Evolutionary conservation across 768 basidiomycete species (phyloP).

Genomic region (Panaeolus papilionaceus): DNA sequence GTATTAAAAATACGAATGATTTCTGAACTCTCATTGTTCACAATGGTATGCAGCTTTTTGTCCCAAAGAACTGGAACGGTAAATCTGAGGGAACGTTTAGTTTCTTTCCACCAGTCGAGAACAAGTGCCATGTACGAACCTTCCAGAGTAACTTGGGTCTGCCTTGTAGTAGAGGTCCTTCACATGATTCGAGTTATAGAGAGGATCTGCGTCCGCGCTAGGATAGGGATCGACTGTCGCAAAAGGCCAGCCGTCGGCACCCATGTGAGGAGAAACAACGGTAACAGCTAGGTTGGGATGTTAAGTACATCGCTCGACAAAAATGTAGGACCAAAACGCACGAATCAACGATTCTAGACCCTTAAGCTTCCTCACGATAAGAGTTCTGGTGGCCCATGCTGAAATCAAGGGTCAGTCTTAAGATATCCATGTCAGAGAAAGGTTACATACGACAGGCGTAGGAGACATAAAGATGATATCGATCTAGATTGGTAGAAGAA

Average conservation of each 20-base stretch:
- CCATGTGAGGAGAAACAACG: constrained; percentile 88
- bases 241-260: constrained; percentile 87
- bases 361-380: constrained; percentile 91
- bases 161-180: constrained; percentile 86
- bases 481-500: constrained; percentile 50
- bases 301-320: background rate
- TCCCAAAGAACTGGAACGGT: constrained; percentile 95
- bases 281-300: constrained; percentile 63
- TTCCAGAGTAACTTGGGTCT: constrained; percentile 72
- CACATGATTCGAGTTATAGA: constrained; percentile 72
- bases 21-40: constrained; percentile 96
- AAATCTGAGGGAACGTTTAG: constrained; percentile 52
- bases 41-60: constrained; percentile 84
- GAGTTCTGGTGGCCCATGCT: constrained; percentile 94
- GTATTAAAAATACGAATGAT: constrained; percentile 94
- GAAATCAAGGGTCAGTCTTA: constrained; percentile 17
- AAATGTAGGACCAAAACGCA: constrained; percentile 41
- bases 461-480: constrained; percentile 93
- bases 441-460: constrained; percentile 72
- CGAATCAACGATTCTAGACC: constrained; percentile 87
- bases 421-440: constrained; percentile 13
- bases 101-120: constrained; percentile 1
- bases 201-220: constrained; percentile 76
- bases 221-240: constrained; percentile 71
- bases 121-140: constrained; percentile 42